Conservation (phyloP, 352 stramenopile species). For the Phytophthora lateralis region DNA sequence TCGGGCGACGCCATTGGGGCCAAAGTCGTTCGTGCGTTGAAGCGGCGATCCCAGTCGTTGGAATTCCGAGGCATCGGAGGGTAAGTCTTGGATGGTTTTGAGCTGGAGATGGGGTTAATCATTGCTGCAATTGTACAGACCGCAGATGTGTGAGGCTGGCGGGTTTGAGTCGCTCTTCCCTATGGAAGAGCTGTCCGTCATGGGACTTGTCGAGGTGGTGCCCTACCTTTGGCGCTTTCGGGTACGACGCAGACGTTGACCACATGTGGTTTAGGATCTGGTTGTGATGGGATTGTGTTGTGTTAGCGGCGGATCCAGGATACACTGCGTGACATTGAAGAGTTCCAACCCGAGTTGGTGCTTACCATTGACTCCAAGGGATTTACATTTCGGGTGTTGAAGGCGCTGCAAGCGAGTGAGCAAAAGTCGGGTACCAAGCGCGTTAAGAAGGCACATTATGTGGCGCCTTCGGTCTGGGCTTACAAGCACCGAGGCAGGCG, state of each 20-base stretch:
- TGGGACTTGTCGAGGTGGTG: conserved; percentile 75
- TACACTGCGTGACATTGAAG: conserved; percentile 58
- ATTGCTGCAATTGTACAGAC: conserved; percentile 29
- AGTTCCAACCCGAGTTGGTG: conserved; percentile 59
- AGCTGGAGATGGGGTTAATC: neutral
- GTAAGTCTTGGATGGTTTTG: conserved; percentile 25
- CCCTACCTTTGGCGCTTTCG: conserved; percentile 57
- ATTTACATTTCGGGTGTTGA: conserved; percentile 70
- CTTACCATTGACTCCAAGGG: conserved; percentile 84
- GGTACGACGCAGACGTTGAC: conserved; percentile 25
- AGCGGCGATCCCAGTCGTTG: conserved; percentile 30
- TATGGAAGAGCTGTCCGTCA: conserved; percentile 76
- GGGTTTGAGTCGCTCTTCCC: conserved; percentile 68
- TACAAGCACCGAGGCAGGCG: conserved; percentile 57
- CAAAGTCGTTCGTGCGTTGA: conserved; percentile 66
- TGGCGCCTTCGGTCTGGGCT: conserved; percentile 79
- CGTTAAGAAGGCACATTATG: conserved; percentile 70
- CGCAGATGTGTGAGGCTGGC: conserved; percentile 52
- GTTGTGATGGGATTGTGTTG: neutral
- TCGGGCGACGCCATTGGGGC: conserved; percentile 79
- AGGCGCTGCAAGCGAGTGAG: conserved; percentile 35
- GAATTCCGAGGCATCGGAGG: conserved; percentile 66
- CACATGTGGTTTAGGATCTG: neutral
- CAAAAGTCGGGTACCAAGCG: conserved; percentile 5
- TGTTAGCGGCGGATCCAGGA: conserved; percentile 52